phyloP scores from a whole-genome alignment of 208 protist species.

The Acanthamoeba healyi region DNA sequence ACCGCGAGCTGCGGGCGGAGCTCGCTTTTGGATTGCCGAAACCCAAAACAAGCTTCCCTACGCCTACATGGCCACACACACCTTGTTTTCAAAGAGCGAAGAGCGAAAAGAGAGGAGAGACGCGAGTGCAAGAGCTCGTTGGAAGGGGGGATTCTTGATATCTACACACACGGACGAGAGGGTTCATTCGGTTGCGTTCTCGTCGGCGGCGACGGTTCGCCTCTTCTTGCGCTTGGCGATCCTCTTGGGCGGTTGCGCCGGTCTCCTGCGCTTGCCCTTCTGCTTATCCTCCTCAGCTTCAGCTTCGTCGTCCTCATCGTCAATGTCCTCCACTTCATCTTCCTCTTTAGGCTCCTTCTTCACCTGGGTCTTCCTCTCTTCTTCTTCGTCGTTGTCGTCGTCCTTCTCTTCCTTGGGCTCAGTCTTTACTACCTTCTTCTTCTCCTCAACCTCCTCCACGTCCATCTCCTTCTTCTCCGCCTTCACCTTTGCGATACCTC shows the following conservation, averaged over 20 bases:
- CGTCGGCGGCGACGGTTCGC: background rate
- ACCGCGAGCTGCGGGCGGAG: too few relatives aligned
- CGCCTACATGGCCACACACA: too few relatives aligned
- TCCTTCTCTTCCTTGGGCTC: background rate
- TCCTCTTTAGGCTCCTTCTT: background rate
- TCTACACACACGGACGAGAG: too few relatives aligned
- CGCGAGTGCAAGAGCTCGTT: too few relatives aligned
- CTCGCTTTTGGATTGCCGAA: too few relatives aligned
- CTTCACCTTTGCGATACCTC: background rate
- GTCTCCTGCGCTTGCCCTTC: background rate
- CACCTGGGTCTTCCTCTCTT: background rate
- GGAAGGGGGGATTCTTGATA: too few relatives aligned
- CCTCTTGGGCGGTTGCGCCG: background rate
- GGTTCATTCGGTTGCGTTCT: too few relatives aligned
- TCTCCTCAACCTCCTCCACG: background rate
- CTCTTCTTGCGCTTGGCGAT: background rate
- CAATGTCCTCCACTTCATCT: background rate
- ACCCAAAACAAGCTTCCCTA: too few relatives aligned
- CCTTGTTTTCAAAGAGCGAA: too few relatives aligned
- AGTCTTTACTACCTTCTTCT: background rate
- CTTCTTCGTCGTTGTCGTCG: background rate
- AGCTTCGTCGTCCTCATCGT: background rate
- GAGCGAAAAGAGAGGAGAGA: too few relatives aligned
- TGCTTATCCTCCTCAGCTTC: background rate
- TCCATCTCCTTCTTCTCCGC: background rate